Evolutionary conservation across 2,329 filamentous ascomycete genomes (phyloP), one percentile per base, ranked within the genome.

Genomic region (Domatiomyces globalis): DNA sequence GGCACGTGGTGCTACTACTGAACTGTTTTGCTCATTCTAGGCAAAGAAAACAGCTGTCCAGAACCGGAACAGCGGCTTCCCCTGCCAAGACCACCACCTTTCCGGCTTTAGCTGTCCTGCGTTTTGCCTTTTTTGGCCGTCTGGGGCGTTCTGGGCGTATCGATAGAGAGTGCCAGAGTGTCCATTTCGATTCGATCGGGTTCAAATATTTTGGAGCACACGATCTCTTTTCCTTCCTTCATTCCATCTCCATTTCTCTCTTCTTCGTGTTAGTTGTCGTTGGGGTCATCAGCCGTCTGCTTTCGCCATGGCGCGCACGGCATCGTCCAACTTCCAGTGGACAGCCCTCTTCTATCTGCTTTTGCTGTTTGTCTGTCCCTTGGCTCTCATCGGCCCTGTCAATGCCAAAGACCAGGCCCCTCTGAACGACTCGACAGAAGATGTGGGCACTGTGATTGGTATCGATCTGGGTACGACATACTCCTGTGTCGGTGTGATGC

Each of bases 401-500:
- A 78, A 83, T 60, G 90, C 83, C 55, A 81, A 84, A 52, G 79
- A 87, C 59, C 82, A 88, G 63, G 76, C 79, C 56, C 69, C 75
- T 51, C 56, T 77, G 59, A 74, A 76, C 61, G 83, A 89, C 53
- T 55, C 52, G 9, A 51, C 54, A n/a, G 45, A 49, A 42, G 83
- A 80, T 66, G 86, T 87, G 71, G 87, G 87, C 68, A 90, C 84
- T 64, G 87, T 95, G 63, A 89, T 95, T 65, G 88, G 88, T 81
- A 95, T 95, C 73, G 87, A 94, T 83, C 72, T 95, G 67, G 88
- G 88, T 73, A 95, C 88, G 49, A 95, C 88, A 60, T 80, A 80
- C 69, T 80, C 77, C 65, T 94, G 88, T 73, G 87, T 94, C 64
- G 88, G 86, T 84, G 87, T 94, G 69, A 94, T 94, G 87, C 84